Base-by-base conservation (phyloP, 2,329 filamentous ascomycete species). In the Phialophora expanda region DNA sequence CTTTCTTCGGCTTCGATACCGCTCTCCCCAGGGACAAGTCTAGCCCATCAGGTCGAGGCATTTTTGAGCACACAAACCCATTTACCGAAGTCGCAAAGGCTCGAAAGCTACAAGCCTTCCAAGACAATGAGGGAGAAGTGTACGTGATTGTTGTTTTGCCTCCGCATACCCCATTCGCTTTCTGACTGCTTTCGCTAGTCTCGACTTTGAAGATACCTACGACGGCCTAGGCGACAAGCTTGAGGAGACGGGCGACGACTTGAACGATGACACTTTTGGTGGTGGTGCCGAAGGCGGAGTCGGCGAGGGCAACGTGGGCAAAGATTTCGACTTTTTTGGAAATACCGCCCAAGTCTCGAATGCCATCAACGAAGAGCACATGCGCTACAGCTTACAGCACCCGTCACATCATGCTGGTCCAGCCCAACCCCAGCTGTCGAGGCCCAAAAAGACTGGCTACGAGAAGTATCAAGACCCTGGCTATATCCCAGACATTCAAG, bases 241-340 rank as follows among this genome's bases (percentile, higher is more conserved):
- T 41, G 89, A 97, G 74, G 94, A 99, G 76, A 89, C 91, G 22
- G 91, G 94, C 74, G 95, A 99, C 82, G 92, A 86, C 58, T 92
- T 97, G 84, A 99, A 99, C 78, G 92, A 98, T 74, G 95, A 98
- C 76, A 99, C 95, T 1, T 99, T 99, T 76, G 91, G 86, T 66
- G 79, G 78, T 64, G 84, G 82, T 65, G 79, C 78, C 38, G 76
- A 76, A 64, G 80, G 78, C 41, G 80, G 77, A 20, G 75, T 77
- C 20, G 78, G 83, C 32, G 82, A 77, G 60, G 79, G 84, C 71
- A 74, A 82, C 11, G 87, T 95, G 66, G 93, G 93, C 75, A 96
- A 91, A 77, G 94, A 99, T 78, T 98, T 98, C 74, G 95, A 99
- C 78, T 99, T 98, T 80, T 96, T 96, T 71, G 93, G 93, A 48